phyloP scores from a whole-genome alignment of 768 basidiomycete genomes.

The Suillus plorans region DNA sequence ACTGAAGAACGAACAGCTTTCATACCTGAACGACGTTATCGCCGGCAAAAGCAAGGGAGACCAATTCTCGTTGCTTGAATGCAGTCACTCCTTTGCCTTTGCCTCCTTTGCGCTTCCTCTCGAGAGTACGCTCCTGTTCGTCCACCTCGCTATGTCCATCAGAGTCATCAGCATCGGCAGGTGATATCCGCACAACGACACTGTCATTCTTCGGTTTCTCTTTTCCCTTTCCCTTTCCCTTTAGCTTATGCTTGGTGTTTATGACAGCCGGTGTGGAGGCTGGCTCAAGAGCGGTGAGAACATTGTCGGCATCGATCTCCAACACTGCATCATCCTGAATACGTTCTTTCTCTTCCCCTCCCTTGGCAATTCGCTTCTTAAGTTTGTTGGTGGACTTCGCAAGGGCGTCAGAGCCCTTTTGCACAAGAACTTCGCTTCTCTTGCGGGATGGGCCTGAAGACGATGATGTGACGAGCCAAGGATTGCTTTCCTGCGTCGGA shows the following conservation, averaged over 20 bases:
- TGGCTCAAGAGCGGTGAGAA: slow-evolving; percentile 20
- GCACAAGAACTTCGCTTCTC: slow-evolving; percentile 69
- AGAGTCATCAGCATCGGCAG: slow-evolving; percentile 40
- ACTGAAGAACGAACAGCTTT: neutral
- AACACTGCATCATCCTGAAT: slow-evolving; percentile 74
- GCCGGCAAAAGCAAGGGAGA: slow-evolving; percentile 93
- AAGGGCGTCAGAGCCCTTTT: slow-evolving; percentile 58
- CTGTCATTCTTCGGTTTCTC: neutral
- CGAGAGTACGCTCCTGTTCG: slow-evolving; percentile 55
- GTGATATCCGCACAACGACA: neutral
- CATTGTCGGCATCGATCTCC: slow-evolving; percentile 55
- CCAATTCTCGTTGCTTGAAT: slow-evolving; percentile 89
- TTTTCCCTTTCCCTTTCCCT: slow-evolving; percentile 21
- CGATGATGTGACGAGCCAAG: slow-evolving; percentile 65
- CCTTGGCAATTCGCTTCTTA: slow-evolving; percentile 61
- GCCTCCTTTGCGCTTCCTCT: slow-evolving; percentile 45
- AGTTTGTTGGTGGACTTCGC: slow-evolving; percentile 76
- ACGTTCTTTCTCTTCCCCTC: slow-evolving; percentile 54
- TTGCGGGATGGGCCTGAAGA: slow-evolving; percentile 58
- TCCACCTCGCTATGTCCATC: slow-evolving; percentile 69
- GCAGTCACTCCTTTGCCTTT: slow-evolving; percentile 49
- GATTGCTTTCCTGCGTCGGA: slow-evolving; percentile 49
- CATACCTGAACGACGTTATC: slow-evolving; percentile 92
- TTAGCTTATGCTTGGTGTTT: slow-evolving; percentile 10
- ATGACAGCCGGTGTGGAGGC: neutral